Evolutionary conservation across 225 moss, liverwort and hornwort genomes (phyloP), one percentile per base, ranked within the genome.

Genomic region (Sphagnum contortum): DNA sequence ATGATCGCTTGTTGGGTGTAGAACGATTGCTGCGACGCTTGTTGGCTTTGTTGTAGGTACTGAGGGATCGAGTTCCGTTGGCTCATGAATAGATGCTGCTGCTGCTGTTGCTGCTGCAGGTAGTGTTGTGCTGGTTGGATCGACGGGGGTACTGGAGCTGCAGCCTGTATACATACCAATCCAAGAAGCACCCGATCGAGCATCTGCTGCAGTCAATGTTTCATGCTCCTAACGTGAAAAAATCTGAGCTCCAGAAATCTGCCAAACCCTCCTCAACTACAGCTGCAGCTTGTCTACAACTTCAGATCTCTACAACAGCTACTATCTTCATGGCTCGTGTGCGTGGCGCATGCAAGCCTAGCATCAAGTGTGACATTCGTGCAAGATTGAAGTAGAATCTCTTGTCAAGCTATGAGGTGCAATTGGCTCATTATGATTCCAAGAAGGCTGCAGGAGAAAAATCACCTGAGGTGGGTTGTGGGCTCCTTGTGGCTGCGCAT

Each of bases 41-140:
- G 83, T 70, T 84, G 83, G 73, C 83, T 84, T 69, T 84, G 83
- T 54, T 83, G 83, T 63, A 84, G 72, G 71, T 84, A 84, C 0
- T 80, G 77, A 2, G 83, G 80, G 45, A 77, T 77, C 76, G 72
- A 11, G 48, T 66, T 77, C 60, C 80, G 70, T 47, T 84, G 80
- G 45, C 64, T 75, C 77, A 72, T 64, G 72, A 77, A 74, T 12
- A 60, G 68, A 7, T 69, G 68, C 8, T 82, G 82, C 29, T 29
- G 29, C 29, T 29, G 29, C 29, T 29, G 29, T 70, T 83, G 83
- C 64, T 83, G 83, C 44, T 77, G 80, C 80, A 84, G 57, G 70
- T 84, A 84, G 49, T 80, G 77, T 53, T 84, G 77, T 47, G 83
- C 66, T 47, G 83, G 83, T 71, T 80, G 83, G 74, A 80, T 80